phyloP scores from a whole-genome alignment of 192 early-diverging fungal species.

The Podila epigama region DNA sequence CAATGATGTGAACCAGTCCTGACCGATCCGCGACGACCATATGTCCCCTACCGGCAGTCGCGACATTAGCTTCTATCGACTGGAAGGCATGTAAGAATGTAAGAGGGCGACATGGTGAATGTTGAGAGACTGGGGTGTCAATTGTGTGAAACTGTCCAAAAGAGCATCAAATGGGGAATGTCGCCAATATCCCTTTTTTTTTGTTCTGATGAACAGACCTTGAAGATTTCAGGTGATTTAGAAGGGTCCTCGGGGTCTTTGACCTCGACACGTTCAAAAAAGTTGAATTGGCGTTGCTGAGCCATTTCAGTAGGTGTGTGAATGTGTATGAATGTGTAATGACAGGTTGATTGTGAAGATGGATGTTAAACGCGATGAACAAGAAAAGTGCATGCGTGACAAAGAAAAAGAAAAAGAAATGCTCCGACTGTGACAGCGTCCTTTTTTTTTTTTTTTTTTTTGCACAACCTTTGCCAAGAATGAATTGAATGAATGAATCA shows the following conservation, averaged over 20 bases:
- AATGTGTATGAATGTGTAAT: background rate
- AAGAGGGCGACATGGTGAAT: background rate
- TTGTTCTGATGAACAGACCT: constrained; percentile 50
- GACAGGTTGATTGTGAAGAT: background rate
- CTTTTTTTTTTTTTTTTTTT: background rate
- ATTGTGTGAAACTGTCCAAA: background rate
- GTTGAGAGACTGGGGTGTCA: background rate
- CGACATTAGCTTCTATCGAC: constrained; percentile 45
- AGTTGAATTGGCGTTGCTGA: constrained; percentile 69
- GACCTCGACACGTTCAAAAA: constrained; percentile 73
- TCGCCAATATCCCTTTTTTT: background rate
- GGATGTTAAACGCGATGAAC: background rate
- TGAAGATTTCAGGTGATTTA: constrained; percentile 63
- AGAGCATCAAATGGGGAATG: background rate
- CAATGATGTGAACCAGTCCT: constrained; percentile 72
- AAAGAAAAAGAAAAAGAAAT: too few relatives aligned
- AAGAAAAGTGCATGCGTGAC: background rate
- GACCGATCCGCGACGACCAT: constrained; percentile 55
- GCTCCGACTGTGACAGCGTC: too few relatives aligned
- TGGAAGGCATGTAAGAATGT: background rate
- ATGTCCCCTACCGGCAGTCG: constrained; percentile 40
- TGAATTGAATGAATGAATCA: too few relatives aligned
- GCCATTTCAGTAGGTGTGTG: constrained; percentile 7
- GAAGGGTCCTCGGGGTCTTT: constrained; percentile 63
- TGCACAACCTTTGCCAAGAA: background rate